Percentiles rank a stretch among this genome's conserved stretches.
Conservation (phyloP, 2,329 filamentous ascomycete species). For the Colletotrichum paranaense region DNA sequence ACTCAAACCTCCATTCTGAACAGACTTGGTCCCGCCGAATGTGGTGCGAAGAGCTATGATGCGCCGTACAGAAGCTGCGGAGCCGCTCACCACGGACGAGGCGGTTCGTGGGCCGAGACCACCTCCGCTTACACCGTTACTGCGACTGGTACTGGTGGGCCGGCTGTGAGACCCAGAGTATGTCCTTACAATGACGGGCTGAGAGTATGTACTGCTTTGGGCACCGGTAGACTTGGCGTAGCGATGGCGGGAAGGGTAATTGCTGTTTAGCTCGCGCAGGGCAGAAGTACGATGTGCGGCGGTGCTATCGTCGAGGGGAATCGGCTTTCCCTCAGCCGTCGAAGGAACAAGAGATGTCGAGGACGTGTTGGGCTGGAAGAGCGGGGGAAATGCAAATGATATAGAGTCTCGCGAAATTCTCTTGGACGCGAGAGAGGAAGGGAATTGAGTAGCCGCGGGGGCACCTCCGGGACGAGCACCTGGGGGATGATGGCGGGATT, state of each 20-base stretch:
- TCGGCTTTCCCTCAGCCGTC: slow-evolving; percentile 66
- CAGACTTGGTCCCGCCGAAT: slow-evolving; percentile 46
- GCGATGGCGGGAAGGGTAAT: slow-evolving; percentile 66
- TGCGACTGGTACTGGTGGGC: slow-evolving; percentile 43
- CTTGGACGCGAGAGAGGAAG: slow-evolving; percentile 31
- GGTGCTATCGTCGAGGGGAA: slow-evolving; percentile 67
- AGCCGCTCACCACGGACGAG: slow-evolving; percentile 29
- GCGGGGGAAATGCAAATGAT: slow-evolving; percentile 60
- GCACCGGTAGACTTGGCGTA: slow-evolving; percentile 68
- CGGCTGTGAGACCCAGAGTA: slow-evolving; percentile 63
- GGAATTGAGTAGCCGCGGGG: slow-evolving; percentile 23
- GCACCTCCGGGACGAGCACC: slow-evolving; percentile 9
- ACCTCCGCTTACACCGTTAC: slow-evolving; percentile 16
- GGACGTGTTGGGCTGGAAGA: slow-evolving; percentile 61
- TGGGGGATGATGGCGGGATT: slow-evolving; percentile 6
- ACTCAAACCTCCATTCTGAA: slow-evolving; percentile 53
- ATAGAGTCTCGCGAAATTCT: slow-evolving; percentile 45
- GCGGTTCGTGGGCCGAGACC: slow-evolving; percentile 6
- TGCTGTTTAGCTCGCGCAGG: slow-evolving; percentile 68
- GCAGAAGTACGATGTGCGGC: slow-evolving; percentile 69
- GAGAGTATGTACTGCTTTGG: slow-evolving; percentile 69
- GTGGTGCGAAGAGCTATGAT: slow-evolving; percentile 37
- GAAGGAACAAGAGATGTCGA: slow-evolving; percentile 65
- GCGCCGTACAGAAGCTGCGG: slow-evolving; percentile 37
- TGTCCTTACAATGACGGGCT: slow-evolving; percentile 74